phyloP scores from a whole-genome alignment of 371 early-diverging fungal species.

The Apophysomyces variabilis region DNA sequence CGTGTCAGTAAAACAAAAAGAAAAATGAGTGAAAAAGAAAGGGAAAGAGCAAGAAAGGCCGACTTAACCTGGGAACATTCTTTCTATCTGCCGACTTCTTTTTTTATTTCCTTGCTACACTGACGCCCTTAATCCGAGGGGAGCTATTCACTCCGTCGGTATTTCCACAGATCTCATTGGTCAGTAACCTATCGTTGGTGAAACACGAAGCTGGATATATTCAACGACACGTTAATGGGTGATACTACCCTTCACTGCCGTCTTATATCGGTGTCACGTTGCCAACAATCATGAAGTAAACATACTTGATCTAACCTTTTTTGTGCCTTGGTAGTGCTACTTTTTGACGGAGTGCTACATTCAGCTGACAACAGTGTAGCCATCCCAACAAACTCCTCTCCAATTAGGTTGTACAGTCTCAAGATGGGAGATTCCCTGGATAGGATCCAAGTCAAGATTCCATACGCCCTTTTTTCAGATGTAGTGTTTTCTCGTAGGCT shows the following conservation, averaged over 20 bases:
- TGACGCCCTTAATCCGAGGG: no score
- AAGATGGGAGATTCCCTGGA: neutral
- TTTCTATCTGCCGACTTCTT: slow-evolving; percentile 5
- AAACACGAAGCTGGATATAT: neutral
- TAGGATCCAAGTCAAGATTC: neutral
- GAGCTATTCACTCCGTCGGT: no score
- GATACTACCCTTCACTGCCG: neutral
- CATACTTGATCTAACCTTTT: neutral
- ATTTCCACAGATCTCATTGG: no score
- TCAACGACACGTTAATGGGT: neutral
- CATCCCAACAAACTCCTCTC: slow-evolving; percentile 1
- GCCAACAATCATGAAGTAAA: neutral
- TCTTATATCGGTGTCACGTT: neutral
- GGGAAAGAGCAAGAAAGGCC: neutral
- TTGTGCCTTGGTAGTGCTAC: neutral
- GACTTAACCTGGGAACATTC: neutral
- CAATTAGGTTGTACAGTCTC: neutral
- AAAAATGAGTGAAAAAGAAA: neutral
- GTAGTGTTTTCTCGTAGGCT: no score
- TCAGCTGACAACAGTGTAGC: neutral
- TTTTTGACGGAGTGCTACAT: neutral
- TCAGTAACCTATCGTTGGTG: no score
- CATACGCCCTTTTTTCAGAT: neutral
- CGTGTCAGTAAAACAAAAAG: neutral
- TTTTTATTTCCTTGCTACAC: neutral